phyloP scores from a whole-genome alignment of 2,329 filamentous ascomycete genomes.

The Penicillium psychrosexuale region DNA sequence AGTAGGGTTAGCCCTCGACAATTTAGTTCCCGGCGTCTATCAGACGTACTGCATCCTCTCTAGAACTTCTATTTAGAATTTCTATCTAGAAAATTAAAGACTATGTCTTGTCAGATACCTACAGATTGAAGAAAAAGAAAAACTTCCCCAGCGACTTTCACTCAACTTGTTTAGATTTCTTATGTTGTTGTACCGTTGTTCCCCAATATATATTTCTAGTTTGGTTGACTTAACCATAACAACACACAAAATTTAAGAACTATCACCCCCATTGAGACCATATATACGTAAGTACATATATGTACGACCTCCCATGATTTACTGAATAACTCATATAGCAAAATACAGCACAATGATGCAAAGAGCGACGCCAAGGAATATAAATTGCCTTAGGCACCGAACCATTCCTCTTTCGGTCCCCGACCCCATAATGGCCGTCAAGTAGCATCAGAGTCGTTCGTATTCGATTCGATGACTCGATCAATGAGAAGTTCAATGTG shows the following conservation, averaged over 20 bases:
- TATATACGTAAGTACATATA: background rate
- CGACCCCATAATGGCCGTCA: background rate
- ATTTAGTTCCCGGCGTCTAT: background rate
- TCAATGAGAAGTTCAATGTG: background rate
- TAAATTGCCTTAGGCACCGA: constrained; percentile 11
- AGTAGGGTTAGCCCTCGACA: background rate
- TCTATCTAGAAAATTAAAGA: background rate
- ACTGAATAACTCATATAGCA: background rate
- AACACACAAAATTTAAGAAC: background rate
- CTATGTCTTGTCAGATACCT: background rate
- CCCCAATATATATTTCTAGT: background rate
- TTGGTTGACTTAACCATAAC: background rate
- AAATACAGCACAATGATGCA: background rate
- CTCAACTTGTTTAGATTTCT: background rate
- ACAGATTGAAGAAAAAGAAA: background rate
- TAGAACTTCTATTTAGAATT: background rate
- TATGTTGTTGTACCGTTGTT: background rate
- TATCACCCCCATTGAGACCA: background rate
- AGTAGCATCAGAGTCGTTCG: background rate
- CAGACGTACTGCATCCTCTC: background rate
- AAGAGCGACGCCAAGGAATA: background rate
- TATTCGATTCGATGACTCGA: background rate
- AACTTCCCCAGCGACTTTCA: background rate
- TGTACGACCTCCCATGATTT: background rate
- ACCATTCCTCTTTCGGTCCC: constrained; percentile 25